Conservation (phyloP, 352 stramenopile genomes). For the Phytophthora citricola region DNA sequence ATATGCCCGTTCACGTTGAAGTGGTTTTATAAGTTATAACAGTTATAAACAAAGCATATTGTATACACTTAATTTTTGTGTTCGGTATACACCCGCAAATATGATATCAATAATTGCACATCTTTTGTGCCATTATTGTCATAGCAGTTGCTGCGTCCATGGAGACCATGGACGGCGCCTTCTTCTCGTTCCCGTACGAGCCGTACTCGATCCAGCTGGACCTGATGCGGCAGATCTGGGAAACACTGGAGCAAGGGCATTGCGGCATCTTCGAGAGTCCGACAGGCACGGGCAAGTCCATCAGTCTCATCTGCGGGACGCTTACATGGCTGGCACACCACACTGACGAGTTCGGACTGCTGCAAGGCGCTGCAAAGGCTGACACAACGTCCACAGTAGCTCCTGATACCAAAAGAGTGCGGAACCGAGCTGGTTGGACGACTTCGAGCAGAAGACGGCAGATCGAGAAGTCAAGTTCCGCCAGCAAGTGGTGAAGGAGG, state of each 20-base stretch:
- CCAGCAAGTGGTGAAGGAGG: slow-evolving; percentile 51
- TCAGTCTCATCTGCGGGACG: slow-evolving; percentile 91
- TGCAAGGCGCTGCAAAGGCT: slow-evolving; percentile 22
- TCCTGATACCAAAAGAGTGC: slow-evolving; percentile 19
- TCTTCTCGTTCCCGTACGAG: slow-evolving; percentile 91
- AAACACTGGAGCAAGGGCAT: slow-evolving; percentile 80
- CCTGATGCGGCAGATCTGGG: slow-evolving; percentile 89
- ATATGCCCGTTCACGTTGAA: slow-evolving; percentile 12
- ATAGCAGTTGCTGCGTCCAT: neutral
- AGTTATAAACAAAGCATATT: too few species aligned
- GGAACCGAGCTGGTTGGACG: slow-evolving; percentile 68
- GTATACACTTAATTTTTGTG: too few species aligned
- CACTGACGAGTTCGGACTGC: slow-evolving; percentile 79
- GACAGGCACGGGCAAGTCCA: slow-evolving; percentile 93
- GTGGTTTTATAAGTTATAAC: neutral
- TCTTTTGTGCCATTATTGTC: too few species aligned
- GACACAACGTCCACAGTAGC: slow-evolving; percentile 3
- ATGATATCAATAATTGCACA: too few species aligned
- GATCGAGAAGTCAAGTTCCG: slow-evolving; percentile 52
- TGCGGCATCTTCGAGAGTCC: slow-evolving; percentile 94
- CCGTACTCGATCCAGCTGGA: slow-evolving; percentile 92
- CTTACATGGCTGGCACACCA: slow-evolving; percentile 85
- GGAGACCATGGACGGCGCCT: slow-evolving; percentile 49
- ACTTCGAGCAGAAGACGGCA: slow-evolving; percentile 59
- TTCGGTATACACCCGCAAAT: too few species aligned